Evolutionary conservation across 805 yeast species (phyloP).

Genomic region (Teunomyces stri): DNA sequence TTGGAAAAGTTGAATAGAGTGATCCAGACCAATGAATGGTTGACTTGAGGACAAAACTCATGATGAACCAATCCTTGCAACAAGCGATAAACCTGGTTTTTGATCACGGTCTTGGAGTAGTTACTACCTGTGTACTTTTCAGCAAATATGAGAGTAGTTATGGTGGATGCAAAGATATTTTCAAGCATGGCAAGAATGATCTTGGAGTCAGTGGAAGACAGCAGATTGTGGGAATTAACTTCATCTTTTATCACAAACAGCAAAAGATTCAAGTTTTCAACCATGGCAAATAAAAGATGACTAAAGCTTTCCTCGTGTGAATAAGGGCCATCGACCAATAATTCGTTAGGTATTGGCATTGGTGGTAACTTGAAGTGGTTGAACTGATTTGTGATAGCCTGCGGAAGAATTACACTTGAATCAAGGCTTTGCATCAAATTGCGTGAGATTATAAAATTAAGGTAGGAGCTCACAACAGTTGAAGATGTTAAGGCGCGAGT

Average conservation of each 20-base stretch:
- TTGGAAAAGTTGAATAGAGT: conserved; percentile 27
- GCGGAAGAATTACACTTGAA: conserved; percentile 11
- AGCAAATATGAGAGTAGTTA: conserved; percentile 11
- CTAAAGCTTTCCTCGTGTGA: conserved; percentile 8
- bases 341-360: conserved; percentile 24
- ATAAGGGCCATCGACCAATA: conserved; percentile 6
- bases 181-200: conserved; percentile 13
- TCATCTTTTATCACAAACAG: conserved; percentile 14
- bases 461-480: conserved; percentile 11
- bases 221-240: conserved; percentile 8
- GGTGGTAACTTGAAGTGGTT: conserved; percentile 26
- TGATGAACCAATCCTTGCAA: conserved; percentile 9
- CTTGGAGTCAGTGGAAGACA: conserved; percentile 6
- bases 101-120: background rate
- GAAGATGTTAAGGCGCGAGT: conserved; percentile 22
- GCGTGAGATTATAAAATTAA: conserved; percentile 16
- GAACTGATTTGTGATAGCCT: conserved; percentile 13
- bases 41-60: conserved; percentile 7
- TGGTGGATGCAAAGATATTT: conserved; percentile 16
- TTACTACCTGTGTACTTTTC: conserved; percentile 3
- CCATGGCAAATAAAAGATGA: conserved; percentile 7
- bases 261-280: conserved; percentile 10
- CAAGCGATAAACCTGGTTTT: conserved; percentile 6
- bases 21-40: conserved; percentile 24
- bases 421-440: conserved; percentile 10